phyloP scores from a whole-genome alignment of 1,284 basidiomycete genomes.

The Cutaneotrichosporon spelunceum region DNA sequence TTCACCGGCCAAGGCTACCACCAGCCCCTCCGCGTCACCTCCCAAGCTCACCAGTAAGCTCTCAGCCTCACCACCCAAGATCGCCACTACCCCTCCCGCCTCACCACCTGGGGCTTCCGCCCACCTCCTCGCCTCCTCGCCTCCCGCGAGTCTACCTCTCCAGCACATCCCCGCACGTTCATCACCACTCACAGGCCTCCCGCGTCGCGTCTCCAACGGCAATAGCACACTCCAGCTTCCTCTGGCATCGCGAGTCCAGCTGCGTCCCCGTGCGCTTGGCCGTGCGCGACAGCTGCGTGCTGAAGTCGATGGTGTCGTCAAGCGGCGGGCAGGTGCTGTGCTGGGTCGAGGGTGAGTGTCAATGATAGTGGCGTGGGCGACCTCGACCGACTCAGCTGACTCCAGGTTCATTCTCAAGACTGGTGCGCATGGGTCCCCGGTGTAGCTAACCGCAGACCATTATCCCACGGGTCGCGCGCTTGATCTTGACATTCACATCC shows the following conservation, averaged over 20 bases:
- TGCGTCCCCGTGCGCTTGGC: slow-evolving; percentile 25
- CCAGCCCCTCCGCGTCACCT: background rate
- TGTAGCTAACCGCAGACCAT: slow-evolving; percentile 58
- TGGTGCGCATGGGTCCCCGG: slow-evolving; percentile 37
- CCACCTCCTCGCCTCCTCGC: no score
- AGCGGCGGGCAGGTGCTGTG: slow-evolving; percentile 81
- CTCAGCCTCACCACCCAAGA: background rate
- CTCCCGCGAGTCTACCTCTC: background rate
- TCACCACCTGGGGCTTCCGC: no score
- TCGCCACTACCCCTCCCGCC: background rate
- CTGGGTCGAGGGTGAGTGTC: slow-evolving; percentile 63
- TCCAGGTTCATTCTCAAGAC: slow-evolving; percentile 80
- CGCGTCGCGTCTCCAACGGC: background rate
- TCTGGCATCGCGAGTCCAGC: background rate
- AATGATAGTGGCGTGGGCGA: background rate
- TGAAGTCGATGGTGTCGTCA: slow-evolving; percentile 63
- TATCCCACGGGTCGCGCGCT: slow-evolving; percentile 82
- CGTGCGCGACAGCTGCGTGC: slow-evolving; percentile 39
- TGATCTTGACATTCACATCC: slow-evolving; percentile 83
- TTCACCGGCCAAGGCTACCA: background rate
- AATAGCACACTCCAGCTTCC: background rate
- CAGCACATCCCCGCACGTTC: slow-evolving; percentile 17
- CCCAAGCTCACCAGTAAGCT: no score
- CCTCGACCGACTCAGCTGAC: slow-evolving; percentile 6
- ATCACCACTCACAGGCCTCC: slow-evolving; percentile 11